Conservation (phyloP, 2,329 filamentous ascomycete species). For the Alternaria dauci region DNA sequence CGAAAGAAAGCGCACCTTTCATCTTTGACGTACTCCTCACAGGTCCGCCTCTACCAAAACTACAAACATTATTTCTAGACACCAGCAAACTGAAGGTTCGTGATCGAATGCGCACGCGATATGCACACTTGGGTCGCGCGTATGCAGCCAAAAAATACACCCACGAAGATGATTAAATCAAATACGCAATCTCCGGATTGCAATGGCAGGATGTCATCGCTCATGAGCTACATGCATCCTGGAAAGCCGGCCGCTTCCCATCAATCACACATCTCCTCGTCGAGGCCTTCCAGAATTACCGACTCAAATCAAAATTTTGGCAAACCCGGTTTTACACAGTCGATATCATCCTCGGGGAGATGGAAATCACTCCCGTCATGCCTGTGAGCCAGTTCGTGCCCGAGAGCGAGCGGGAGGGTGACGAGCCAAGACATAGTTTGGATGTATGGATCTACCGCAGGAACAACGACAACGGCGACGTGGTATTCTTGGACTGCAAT, state of each 20-base stretch:
- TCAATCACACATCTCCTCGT: not conserved
- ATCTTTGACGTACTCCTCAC: not conserved
- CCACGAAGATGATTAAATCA: accelerated
- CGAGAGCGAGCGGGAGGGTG: too few relatives aligned
- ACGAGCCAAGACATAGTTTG: too few relatives aligned
- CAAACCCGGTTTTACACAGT: not conserved
- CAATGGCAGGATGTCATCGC: not conserved
- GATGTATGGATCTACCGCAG: accelerated
- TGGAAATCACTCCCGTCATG: not conserved
- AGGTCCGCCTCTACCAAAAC: not conserved
- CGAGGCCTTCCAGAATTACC: not conserved
- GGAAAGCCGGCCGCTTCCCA: not conserved
- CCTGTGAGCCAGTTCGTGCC: too few relatives aligned
- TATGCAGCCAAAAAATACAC: not conserved
- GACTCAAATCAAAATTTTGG: too few relatives aligned
- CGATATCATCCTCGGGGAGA: not conserved
- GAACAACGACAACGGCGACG: not conserved
- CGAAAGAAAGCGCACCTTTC: not conserved
- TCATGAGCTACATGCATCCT: not conserved
- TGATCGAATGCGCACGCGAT: not conserved
- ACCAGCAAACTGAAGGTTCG: accelerated
- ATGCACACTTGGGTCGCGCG: not conserved
- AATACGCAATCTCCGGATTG: not conserved
- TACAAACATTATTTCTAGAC: not conserved
- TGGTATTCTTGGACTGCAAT: not conserved